Base-by-base conservation (phyloP, 2,329 filamentous ascomycete genomes). In the Fusarium palustre region DNA sequence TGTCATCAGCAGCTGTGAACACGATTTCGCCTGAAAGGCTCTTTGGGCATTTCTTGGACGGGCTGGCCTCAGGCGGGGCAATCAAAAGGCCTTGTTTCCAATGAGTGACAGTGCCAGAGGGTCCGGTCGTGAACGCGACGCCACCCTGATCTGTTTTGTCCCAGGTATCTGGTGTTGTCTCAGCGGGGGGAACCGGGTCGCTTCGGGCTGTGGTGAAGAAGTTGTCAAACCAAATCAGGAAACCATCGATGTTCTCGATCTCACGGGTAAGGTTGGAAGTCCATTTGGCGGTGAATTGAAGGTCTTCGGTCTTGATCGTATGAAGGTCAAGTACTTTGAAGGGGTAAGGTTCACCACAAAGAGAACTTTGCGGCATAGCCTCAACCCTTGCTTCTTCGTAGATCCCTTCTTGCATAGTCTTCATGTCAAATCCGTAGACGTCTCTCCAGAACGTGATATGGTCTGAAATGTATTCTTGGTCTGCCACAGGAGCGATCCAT, bases 381-480 rank as follows among this genome's bases (percentile, higher is more conserved):
- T 93, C 87, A 62, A 97, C 88, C 62, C 94, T 85, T n/a, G 90
- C 90, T 74, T 97, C 94, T 65, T 95, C 90, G 75, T 91, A 89
- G 61, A 95, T 93, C 39, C 90, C 90, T 46, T 90, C 86, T 75
- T 94, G 90, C 95, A 98, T 97, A 68, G 92, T 89, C 73, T 88
- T 89, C 92, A 97, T 97, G 77, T 97, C 90, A 80, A 98, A 98
- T 50, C 94, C 95, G 79, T 98, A 97, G 7, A 98, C 92, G 74
- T 96, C 89, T 68, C 91, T 87, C 95, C 95, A 98, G 83, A 95
- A 97, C 22, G 88, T 83, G 68, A 96, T 87, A 78, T 92, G 90
- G 59, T 96, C 92, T 20, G 88, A 84, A 57, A 96, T 84, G 77
- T 93, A 95, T 55, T 93, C 92, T 0, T 87, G 83, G 77, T 97